Percentiles rank a stretch among this genome's conserved stretches.
These are phyloP conservation scores for Trichosporon coremiiforme DNA, from an alignment of 1,284 basidiomycete genomes.

Conservation along the genomic window DNA sequence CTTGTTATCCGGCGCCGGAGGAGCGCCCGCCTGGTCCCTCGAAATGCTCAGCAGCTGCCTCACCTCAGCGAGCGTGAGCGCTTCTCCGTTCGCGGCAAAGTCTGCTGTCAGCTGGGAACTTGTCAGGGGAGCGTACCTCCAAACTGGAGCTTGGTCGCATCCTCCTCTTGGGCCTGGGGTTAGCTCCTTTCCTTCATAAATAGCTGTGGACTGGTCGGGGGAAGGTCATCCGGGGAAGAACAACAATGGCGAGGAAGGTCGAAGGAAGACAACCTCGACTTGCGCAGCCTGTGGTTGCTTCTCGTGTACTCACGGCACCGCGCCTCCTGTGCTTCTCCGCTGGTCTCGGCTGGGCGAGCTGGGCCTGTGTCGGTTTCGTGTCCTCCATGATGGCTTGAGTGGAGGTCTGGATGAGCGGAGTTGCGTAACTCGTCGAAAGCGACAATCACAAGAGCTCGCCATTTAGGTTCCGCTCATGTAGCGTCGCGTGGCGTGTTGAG, in stretches of 20 bases:
- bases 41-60: slow-evolving; percentile 40
- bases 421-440: not conserved
- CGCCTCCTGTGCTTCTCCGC: slow-evolving; percentile 10
- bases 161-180: slow-evolving; percentile 46
- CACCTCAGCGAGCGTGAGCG: slow-evolving; percentile 50
- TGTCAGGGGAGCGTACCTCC: slow-evolving; percentile 38
- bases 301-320: slow-evolving; percentile 14
- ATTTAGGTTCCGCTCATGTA: not conserved
- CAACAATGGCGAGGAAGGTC: too few species aligned
- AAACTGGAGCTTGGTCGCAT: slow-evolving; percentile 54
- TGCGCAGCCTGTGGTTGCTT: too few species aligned
- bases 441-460: not conserved
- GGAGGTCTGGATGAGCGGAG: not conserved
- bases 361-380: slow-evolving; percentile 31
- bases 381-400: slow-evolving; percentile 35
- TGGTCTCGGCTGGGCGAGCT: slow-evolving; percentile 20
- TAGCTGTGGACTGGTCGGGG: not conserved
- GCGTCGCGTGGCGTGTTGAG: too few species aligned
- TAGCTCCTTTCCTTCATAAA: not conserved
- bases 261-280: too few species aligned
- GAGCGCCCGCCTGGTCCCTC: slow-evolving; percentile 39
- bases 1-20: slow-evolving; percentile 53
- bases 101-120: slow-evolving; percentile 33
- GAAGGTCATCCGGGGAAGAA: too few species aligned
- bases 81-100: slow-evolving; percentile 46